A percentile compares a stretch with the other conserved stretches of the same genome.
phyloP scores from a whole-genome alignment of 2,329 filamentous ascomycete species.

The Aspergillus pseudoterreus region DNA sequence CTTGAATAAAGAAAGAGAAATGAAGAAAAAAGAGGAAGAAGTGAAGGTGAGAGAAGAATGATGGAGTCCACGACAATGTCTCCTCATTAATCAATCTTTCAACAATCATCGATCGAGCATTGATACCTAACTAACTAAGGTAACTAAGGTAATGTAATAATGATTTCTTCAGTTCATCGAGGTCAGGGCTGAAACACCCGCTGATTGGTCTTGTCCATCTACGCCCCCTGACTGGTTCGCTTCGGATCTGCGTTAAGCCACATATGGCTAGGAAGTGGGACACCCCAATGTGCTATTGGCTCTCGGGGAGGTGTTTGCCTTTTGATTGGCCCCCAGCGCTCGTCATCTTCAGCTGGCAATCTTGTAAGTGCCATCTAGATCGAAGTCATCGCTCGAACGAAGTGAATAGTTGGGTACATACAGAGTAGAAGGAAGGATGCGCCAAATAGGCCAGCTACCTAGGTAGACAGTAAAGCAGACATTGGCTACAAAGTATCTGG shows the following conservation, averaged over 20 bases:
- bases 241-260: constrained; percentile 3
- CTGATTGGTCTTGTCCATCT: constrained; percentile 3
- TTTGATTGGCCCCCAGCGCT: not conserved
- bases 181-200: constrained; percentile 10
- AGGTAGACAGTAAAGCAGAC: too few species aligned
- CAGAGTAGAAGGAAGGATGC: too few species aligned
- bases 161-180: not conserved
- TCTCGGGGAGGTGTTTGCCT: not conserved
- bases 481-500: too few species aligned
- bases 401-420: too few species aligned
- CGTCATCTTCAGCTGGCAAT: not conserved
- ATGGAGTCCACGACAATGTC: not conserved
- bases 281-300: not conserved
- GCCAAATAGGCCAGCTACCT: too few species aligned
- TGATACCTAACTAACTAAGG: too few species aligned
- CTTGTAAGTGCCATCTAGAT: too few species aligned
- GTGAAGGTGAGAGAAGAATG: not conserved
- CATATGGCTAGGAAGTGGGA: not conserved
- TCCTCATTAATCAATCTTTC: too few species aligned
- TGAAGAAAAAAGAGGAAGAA: constrained; percentile 6
- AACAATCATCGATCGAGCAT: too few species aligned
- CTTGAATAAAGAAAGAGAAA: constrained; percentile 7
- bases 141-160: too few species aligned
- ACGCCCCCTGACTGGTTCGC: constrained; percentile 11
- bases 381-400: too few species aligned